Evolutionary conservation across 108 stramenopile species (phyloP), one percentile per base, ranked within the genome.

Genomic region (Skeletonema menzelii): DNA sequence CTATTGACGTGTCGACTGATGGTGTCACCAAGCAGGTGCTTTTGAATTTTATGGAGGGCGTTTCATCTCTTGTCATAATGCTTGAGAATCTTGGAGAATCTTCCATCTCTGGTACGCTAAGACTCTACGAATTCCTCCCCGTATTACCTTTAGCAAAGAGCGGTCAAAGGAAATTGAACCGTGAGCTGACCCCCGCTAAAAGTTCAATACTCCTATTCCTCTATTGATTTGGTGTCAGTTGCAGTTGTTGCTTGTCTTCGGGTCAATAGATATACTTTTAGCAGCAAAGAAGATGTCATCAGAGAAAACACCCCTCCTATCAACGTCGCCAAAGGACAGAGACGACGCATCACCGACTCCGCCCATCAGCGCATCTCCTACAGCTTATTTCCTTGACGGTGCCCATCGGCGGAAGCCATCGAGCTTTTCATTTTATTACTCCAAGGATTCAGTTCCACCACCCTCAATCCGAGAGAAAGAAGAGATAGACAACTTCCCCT

Each of bases 331-430:
- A 42, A 53, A 53, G 22, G 49, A 22, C 49, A 53, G 24, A 53
- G 49, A 22, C 14, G 40, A 42, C 40, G 40, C 40, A 42, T 15
- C 40, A 42, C 15, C 40, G 15, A 15, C 15, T 42, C 61, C 61
- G 12, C 34, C 31, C 3, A 4, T 62, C 44, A 31, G 4, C 46
- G 27, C 31, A 13, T 24, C 60, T 5, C 42, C 70, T 19, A 53
- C 61, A 12, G 70, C 70, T 2, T 72, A 72, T 42, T 72, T 72
- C 28, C 60, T 72, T 27, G 70, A 63, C 42, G 70, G 70, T 1
- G 61, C 32, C 27, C 70, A 72, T 38, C 70, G 70, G 19, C 60
- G 70, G 14, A 63, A 49, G 8, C 17, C 15, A 27, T 72, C 70
- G 5, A 58, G 22, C 19, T 53, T 53, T 22, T 53, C 49, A 53